Evolutionary conservation across 495 filamentous ascomycete genomes (phyloP), one percentile per base, ranked within the genome.

Genomic region (Lindgomyces ingoldianus): DNA sequence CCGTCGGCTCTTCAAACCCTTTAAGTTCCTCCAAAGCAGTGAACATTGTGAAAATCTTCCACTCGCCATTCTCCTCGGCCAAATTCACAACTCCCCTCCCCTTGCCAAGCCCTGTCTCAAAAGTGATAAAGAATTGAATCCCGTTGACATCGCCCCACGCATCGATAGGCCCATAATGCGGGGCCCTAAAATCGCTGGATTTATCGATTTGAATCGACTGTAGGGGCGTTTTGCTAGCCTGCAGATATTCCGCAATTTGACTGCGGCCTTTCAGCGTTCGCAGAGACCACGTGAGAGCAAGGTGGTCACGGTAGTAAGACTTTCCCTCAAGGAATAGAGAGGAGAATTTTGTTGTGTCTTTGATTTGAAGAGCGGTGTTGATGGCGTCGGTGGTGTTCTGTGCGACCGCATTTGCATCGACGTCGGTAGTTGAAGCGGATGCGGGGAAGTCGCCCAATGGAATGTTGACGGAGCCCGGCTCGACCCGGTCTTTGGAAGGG

Each of bases 301-400:
- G 65, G 41, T 72, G 65, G 48, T 74, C 73, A 21, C 73, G 71
- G 68, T 65, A 73, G 30, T 60, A 74, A 42, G 60, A 57, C 4
- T 68, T 60, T 10, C 64, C 53, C 1, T 57, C 18, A n/a, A 73
- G 36, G 26, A 72, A 68, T 1, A 68, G 59, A 16, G 16, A 33
- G 1, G 65, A 29, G 4, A 68, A 2, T n/a, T 26, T n/a, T 2
- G 52, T 3, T 14, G 45, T 24, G 41, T 63, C 46, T 6, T 63
- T 62, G 2, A 21, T 29, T 11, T 42, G 19, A 8, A 63, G 33
- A 11, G 27, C 36, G n/a, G 51, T n/a, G 18, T 51, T 47, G 45
- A 68, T n/a, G 1, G 18, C 19, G 26, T 4, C 9, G 58, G 63
- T 46, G 26, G 63, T 24, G 3, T 57, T 52, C 12, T 58, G 22